Base-by-base conservation (phyloP, 768 basidiomycete genomes). In the Hericium erinaceus region DNA sequence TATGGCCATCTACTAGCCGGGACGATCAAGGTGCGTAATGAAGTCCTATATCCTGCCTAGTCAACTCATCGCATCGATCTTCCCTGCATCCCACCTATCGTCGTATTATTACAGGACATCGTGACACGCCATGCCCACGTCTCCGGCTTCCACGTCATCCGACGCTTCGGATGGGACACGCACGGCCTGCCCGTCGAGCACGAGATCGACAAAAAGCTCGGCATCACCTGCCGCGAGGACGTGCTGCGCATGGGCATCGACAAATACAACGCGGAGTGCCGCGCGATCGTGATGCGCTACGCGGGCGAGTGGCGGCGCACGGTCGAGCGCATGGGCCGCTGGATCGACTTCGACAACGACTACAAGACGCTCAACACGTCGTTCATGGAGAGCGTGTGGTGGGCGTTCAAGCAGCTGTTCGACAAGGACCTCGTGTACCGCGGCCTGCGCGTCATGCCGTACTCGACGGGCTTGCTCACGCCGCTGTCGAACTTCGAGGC, bases 321-420 rank as follows among this genome's bases (percentile, higher is more conserved):
- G 4, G 95, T 99, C 55, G 95, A 97, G 72, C 84, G 97, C 61
- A 95, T 98, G 88, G 97, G 95, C 38, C 85, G 97, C 61, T 99
- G 97, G 97, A 98, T 99, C 74, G 97, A 99, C 73, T 99, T 99
- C 65, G 97, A 99, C 72, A 91, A 98, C 65, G 97, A 98, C 66
- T 99, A 99, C 78, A 98, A 98, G 77, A 99, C 97, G 15, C 80
- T 98, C 61, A 93, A 98, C 66, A 72, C 84, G 7, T 75, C 84
- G 9, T 99, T 91, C 71, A 98, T 99, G 97, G 97, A 99, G 77
- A 87, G 85, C 50, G 92, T 97, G 11, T 99, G 97, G 97, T 99
- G 97, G 97, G 97, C 92, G 9, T 99, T 99, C 72, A 77, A 83
- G 55, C 85, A 94, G 68, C 80, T 99, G n/a, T 95, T 86, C 80